Percentiles rank a stretch among this genome's conserved stretches.
These are phyloP conservation scores for Rhizophlyctis rosea DNA, from an alignment of 192 early-diverging fungal genomes.

Conservation along the genomic window DNA sequence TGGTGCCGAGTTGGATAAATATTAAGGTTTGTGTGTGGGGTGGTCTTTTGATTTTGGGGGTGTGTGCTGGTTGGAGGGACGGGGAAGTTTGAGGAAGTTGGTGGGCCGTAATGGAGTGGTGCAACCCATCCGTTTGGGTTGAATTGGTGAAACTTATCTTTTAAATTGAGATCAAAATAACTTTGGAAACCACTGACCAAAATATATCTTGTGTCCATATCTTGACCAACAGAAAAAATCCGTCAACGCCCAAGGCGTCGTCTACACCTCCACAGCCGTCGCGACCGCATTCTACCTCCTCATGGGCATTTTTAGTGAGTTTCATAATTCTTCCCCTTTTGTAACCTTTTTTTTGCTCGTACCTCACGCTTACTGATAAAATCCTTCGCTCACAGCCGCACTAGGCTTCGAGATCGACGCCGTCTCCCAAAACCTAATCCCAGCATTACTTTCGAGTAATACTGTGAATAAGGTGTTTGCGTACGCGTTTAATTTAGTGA, in stretches of 20 bases:
- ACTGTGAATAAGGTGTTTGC: conserved; percentile 39
- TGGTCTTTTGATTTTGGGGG: not conserved
- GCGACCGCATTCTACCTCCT: conserved; percentile 38
- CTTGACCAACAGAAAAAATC: conserved; percentile 39
- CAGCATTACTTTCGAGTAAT: conserved; percentile 22
- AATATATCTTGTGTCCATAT: too few species aligned
- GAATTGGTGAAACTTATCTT: too few species aligned
- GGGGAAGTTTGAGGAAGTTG: not conserved
- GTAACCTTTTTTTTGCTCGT: not conserved
- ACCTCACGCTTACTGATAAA: not conserved
- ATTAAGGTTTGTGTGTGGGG: conserved; percentile 44
- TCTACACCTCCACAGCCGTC: conserved; percentile 42
- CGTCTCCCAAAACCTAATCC: conserved; percentile 34
- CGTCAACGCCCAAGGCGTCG: conserved; percentile 48
- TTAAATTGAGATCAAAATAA: too few species aligned
- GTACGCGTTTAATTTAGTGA: conserved; percentile 46
- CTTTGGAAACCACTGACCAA: too few species aligned
- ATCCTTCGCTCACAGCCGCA: conserved; percentile 20
- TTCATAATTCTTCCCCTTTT: not conserved
- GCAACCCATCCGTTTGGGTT: too few species aligned
- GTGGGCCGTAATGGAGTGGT: too few species aligned
- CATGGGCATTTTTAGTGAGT: conserved; percentile 42
- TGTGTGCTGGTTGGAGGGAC: not conserved
- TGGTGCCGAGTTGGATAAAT: conserved; percentile 58
- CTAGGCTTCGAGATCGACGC: conserved; percentile 32